Conservation (phyloP, 192 early-diverging fungal species). For the Diversispora eburnea region DNA sequence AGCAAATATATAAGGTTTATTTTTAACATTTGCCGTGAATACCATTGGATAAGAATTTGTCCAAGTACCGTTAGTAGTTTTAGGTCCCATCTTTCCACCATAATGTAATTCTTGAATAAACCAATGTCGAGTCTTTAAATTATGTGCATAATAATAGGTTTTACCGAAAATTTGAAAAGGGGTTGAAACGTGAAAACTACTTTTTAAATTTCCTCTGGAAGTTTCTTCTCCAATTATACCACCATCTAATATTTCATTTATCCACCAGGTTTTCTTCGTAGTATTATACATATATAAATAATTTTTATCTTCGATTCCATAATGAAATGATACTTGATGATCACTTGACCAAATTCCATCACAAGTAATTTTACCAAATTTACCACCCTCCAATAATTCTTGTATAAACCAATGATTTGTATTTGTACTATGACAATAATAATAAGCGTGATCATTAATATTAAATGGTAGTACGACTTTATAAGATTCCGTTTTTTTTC, state of each 20-base stretch:
- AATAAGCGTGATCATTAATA: neutral
- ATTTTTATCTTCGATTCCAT: neutral
- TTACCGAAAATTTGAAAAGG: neutral
- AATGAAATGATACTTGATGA: neutral
- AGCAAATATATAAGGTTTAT: neutral
- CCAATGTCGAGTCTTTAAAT: neutral
- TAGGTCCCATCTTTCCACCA: constrained; percentile 5
- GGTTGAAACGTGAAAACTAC: neutral
- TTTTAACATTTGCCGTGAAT: neutral
- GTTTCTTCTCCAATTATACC: neutral
- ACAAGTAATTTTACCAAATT: neutral
- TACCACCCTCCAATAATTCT: constrained; percentile 13
- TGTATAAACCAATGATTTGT: constrained; percentile 3
- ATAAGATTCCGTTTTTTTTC: neutral
- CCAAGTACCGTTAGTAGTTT: constrained; percentile 3
- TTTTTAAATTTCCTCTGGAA: neutral
- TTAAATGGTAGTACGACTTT: neutral
- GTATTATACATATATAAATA: neutral
- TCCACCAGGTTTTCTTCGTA: neutral
- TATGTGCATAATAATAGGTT: neutral
- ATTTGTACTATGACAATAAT: constrained; percentile 3
- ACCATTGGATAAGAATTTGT: neutral
- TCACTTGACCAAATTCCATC: neutral
- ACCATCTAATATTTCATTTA: neutral
- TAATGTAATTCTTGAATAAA: neutral